Percentiles rank a stretch among this genome's conserved stretches.
Conservation (phyloP, 1,284 basidiomycete genomes). For the Cutaneotrichosporon cavernicola region DNA sequence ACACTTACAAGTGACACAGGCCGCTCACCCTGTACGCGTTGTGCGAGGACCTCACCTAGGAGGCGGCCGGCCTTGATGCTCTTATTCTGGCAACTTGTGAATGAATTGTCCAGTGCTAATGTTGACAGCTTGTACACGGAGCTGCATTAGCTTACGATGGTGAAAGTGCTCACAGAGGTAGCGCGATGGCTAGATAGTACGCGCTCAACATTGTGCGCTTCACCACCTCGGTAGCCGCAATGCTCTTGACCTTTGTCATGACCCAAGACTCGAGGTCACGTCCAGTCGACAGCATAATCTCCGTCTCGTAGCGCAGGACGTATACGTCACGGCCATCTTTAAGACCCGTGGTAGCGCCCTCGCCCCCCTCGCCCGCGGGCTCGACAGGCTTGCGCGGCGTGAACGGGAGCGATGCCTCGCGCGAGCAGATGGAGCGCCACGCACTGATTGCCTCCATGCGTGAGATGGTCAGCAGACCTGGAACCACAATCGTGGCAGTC, state of each 20-base stretch:
- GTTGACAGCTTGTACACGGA: constrained; percentile 49
- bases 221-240: constrained; percentile 56
- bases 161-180: constrained; percentile 52
- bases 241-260: constrained; percentile 48
- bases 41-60: constrained; percentile 59
- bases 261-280: constrained; percentile 54
- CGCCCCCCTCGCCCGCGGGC: not conserved
- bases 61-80: constrained; percentile 58
- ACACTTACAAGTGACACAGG: constrained; percentile 53
- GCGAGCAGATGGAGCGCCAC: constrained; percentile 48
- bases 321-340: constrained; percentile 54
- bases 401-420: not conserved
- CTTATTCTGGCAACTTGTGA: constrained; percentile 53
- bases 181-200: constrained; percentile 58
- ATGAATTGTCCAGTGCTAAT: constrained; percentile 51
- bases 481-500: constrained; percentile 55
- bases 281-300: constrained; percentile 54
- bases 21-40: constrained; percentile 59
- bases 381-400: not conserved
- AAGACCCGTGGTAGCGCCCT: constrained; percentile 22
- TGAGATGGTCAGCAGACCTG: constrained; percentile 55
- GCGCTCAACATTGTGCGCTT: constrained; percentile 59
- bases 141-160: constrained; percentile 39
- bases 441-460: constrained; percentile 53
- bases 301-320: constrained; percentile 52